Evolutionary conservation across 176 grass and related monocot species (phyloP).

Genomic region (Carex parvula): DNA sequence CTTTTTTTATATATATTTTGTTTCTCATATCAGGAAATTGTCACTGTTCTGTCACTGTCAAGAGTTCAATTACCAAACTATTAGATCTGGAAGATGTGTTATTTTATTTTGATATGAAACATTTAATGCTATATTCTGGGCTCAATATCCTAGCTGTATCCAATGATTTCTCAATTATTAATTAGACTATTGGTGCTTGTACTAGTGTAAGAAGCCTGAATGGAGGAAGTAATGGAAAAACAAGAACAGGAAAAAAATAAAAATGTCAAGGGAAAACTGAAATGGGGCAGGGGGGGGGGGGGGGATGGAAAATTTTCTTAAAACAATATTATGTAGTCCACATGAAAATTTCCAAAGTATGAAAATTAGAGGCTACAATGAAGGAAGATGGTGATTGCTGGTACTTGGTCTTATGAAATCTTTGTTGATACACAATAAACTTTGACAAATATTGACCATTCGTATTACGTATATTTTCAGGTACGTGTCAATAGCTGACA

Average conservation of each 20-base stretch:
- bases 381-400: too few relatives aligned
- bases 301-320: background rate
- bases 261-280: background rate
- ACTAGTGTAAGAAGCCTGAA: background rate
- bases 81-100: slow-evolving; percentile 15
- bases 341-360: background rate
- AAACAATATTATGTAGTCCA: background rate
- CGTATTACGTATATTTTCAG: slow-evolving; percentile 42
- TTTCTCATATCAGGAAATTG: slow-evolving; percentile 1
- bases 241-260: too few relatives aligned
- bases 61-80: background rate
- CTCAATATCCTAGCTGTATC: background rate
- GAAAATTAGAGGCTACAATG: background rate
- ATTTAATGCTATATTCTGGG: slow-evolving; percentile 4
- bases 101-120: background rate
- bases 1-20: background rate
- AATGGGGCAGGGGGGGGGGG: background rate
- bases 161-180: slow-evolving; percentile 9
- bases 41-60: slow-evolving; percentile 3
- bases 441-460: background rate
- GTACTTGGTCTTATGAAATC: background rate
- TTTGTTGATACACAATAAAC: background rate
- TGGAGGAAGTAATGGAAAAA: background rate
- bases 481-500: slow-evolving; percentile 76
- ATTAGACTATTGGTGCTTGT: background rate